phyloP scores from a whole-genome alignment of 345 rosid genomes.

The Toxicodendron radicans region DNA sequence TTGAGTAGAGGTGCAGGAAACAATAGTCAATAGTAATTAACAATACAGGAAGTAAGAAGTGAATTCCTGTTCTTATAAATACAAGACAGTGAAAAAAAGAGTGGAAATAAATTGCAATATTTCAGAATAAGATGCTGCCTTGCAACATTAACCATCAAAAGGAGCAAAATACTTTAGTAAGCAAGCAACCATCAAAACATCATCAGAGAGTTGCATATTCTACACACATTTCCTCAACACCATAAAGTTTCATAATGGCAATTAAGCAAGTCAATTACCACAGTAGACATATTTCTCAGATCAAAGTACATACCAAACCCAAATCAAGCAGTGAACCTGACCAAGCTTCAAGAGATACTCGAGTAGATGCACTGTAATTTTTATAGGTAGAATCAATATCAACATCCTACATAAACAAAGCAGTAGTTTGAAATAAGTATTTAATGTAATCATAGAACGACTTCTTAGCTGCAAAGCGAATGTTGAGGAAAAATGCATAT shows the following conservation, averaged over 20 bases:
- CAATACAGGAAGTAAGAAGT: too few species aligned
- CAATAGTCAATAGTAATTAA: too few species aligned
- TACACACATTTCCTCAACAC: not conserved
- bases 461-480: slow-evolving; percentile 2
- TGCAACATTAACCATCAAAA: slow-evolving; percentile 1
- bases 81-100: not conserved
- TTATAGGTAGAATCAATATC: slow-evolving; percentile 69
- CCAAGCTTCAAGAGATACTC: slow-evolving; percentile 87
- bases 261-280: slow-evolving; percentile 11
- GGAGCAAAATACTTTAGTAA: not conserved
- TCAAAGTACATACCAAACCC: slow-evolving; percentile 69
- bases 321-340: slow-evolving; percentile 80
- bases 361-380: slow-evolving; percentile 64
- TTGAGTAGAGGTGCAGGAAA: not conserved
- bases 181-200: not conserved
- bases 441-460: slow-evolving; percentile 8
- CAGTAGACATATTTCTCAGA: slow-evolving; percentile 9
- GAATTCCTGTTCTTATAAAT: not conserved
- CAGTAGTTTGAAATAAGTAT: slow-evolving; percentile 7
- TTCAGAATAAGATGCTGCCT: not conserved
- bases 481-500: slow-evolving; percentile 2
- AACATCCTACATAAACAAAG: slow-evolving; percentile 53
- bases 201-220: not conserved
- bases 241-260: slow-evolving; percentile 3
- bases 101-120: not conserved